phyloP scores from a whole-genome alignment of 768 basidiomycete species.

The Hortiboletus flavorubellus region DNA sequence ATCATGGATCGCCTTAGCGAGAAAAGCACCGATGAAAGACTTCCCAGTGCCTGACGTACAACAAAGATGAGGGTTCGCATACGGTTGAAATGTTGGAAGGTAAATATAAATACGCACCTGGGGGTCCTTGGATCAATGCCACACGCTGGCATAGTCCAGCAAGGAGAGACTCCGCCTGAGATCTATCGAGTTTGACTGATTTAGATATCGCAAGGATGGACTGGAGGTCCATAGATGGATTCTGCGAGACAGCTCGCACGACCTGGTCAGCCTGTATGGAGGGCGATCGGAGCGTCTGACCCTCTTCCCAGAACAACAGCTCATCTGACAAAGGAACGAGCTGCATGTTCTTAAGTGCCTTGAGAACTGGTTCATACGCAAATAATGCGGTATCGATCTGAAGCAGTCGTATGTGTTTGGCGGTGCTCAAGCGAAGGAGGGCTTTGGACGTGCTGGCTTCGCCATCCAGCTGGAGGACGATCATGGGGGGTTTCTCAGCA shows the following conservation, averaged over 20 bases:
- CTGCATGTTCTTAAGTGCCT: constrained; percentile 48
- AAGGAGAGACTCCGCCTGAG: constrained; percentile 48
- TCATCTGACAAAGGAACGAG: constrained; percentile 50
- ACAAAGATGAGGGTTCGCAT: background rate
- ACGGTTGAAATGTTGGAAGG: background rate
- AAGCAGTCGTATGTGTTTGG: constrained; percentile 40
- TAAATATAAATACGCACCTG: constrained; percentile 43
- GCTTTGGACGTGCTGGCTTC: constrained; percentile 37
- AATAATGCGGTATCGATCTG: constrained; percentile 65
- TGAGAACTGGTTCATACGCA: constrained; percentile 59
- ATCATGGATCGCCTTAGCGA: constrained; percentile 59
- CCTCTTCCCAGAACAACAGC: constrained; percentile 51
- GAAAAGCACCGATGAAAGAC: constrained; percentile 65
- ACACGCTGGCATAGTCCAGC: constrained; percentile 53
- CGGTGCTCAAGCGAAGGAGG: constrained; percentile 39
- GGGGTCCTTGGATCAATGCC: constrained; percentile 68
- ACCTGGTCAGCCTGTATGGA: constrained; percentile 10
- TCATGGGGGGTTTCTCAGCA: constrained; percentile 41
- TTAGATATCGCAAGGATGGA: constrained; percentile 35
- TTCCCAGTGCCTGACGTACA: constrained; percentile 60
- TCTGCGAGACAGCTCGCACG: constrained; percentile 24
- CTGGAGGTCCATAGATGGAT: constrained; percentile 42
- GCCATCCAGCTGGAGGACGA: constrained; percentile 57
- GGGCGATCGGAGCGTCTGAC: constrained; percentile 9
- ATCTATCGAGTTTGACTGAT: constrained; percentile 46